A percentile compares a stretch with the other conserved stretches of the same genome.
Conservation (phyloP, 805 yeast species). For the Myxozyma sirexii region DNA sequence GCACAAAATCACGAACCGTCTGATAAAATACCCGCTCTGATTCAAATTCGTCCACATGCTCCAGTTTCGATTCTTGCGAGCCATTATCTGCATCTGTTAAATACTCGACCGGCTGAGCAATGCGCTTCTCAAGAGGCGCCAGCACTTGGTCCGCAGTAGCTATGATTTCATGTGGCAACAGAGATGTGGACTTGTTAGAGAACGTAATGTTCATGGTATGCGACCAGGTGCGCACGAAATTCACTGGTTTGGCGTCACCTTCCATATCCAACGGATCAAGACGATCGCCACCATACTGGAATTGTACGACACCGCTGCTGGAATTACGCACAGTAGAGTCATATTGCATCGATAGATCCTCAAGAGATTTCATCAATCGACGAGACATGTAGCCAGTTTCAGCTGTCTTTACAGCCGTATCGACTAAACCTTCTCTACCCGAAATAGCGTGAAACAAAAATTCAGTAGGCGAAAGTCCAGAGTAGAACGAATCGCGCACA, state of each 20-base stretch:
- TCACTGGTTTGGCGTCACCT: conserved; percentile 96
- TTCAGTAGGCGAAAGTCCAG: conserved; percentile 95
- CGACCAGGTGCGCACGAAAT: conserved; percentile 91
- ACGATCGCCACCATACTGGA: conserved; percentile 98
- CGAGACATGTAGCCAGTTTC: conserved; percentile 99
- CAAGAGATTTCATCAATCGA: conserved; percentile 95
- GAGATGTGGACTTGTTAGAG: conserved; percentile 53
- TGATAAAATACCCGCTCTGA: conserved; percentile 84
- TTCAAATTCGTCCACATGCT: conserved; percentile 78
- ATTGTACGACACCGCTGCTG: conserved; percentile 94
- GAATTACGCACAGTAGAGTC: conserved; percentile 95
- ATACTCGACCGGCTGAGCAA: conserved; percentile 64
- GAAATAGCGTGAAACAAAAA: conserved; percentile 98
- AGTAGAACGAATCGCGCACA: conserved; percentile 90
- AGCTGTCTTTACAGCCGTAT: conserved; percentile 99
- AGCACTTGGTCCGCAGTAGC: conserved; percentile 59
- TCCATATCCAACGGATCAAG: conserved; percentile 99
- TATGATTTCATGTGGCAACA: conserved; percentile 71
- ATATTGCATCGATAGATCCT: conserved; percentile 90
- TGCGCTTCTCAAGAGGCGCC: conserved; percentile 59
- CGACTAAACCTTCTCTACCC: conserved; percentile 99
- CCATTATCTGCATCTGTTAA: conserved; percentile 38
- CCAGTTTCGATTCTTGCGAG: conserved; percentile 39
- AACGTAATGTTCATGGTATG: conserved; percentile 79
- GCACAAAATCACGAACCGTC: conserved; percentile 68